Conservation (phyloP, 108 stramenopile species). For the Skeletonema menzelii region DNA sequence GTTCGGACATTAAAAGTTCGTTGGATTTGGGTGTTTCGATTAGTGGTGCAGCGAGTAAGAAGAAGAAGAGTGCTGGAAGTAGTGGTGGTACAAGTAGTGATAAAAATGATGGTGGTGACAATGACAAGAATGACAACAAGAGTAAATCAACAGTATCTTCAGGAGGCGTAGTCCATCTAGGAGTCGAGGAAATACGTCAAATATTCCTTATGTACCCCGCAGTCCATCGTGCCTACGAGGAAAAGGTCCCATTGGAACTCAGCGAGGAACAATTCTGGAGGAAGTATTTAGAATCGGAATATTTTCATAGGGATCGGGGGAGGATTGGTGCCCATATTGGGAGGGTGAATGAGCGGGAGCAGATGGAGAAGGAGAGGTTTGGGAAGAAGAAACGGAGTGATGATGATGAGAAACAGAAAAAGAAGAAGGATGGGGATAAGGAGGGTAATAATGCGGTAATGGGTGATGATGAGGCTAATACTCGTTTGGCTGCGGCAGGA, state of each 20-base stretch:
- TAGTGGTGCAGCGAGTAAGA: neutral
- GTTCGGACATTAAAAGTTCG: constrained; percentile 67
- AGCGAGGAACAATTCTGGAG: constrained; percentile 90
- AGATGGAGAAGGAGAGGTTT: constrained; percentile 28
- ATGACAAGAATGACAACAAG: constrained; percentile 7
- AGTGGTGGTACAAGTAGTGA: constrained; percentile 3
- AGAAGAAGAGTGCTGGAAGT: neutral
- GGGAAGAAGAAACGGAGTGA: constrained; percentile 1
- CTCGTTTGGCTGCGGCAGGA: constrained; percentile 78
- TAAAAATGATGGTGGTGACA: constrained; percentile 51
- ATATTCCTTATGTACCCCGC: constrained; percentile 91
- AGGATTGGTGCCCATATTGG: constrained; percentile 57
- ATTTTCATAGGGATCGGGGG: constrained; percentile 90
- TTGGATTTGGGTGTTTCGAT: constrained; percentile 49
- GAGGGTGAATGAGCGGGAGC: constrained; percentile 30
- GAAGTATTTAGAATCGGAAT: constrained; percentile 84
- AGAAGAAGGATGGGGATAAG: neutral
- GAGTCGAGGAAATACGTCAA: constrained; percentile 88
- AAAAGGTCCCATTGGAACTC: constrained; percentile 87
- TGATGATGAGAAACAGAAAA: constrained; percentile 1
- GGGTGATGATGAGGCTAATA: constrained; percentile 37
- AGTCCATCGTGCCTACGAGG: constrained; percentile 90
- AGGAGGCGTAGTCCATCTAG: constrained; percentile 37
- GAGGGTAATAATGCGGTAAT: neutral
- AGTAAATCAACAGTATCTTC: neutral